phyloP scores from a whole-genome alignment of 2,329 filamentous ascomycete genomes.

The Colletotrichum sansevieriae region DNA sequence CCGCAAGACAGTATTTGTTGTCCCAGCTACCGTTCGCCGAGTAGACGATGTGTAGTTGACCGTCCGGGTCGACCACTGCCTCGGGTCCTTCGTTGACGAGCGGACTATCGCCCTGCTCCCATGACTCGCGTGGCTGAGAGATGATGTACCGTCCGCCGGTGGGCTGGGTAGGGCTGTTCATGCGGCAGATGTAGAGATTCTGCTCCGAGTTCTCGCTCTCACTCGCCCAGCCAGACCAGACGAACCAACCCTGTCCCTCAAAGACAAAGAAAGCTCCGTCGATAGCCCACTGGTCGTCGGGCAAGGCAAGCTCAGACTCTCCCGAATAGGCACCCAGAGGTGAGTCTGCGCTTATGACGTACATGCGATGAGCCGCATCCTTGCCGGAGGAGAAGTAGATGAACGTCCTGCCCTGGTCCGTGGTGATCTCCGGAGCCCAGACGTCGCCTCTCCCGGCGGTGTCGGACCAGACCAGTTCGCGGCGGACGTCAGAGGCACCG shows the following conservation, averaged over 20 bases:
- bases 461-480: conserved; percentile 43
- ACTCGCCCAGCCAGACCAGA: conserved; percentile 46
- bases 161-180: conserved; percentile 43
- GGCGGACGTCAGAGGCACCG: conserved; percentile 23
- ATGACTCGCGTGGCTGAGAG: conserved; percentile 45
- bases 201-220: conserved; percentile 41
- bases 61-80: conserved; percentile 45
- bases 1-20: conserved; percentile 45
- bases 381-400: conserved; percentile 45
- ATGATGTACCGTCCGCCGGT: conserved; percentile 44
- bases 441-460: conserved; percentile 33
- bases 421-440: conserved; percentile 45
- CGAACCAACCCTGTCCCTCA: conserved; percentile 43
- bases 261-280: conserved; percentile 44
- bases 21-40: conserved; percentile 47
- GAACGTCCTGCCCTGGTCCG: conserved; percentile 40
- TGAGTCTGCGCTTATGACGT: conserved; percentile 43
- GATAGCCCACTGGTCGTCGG: conserved; percentile 46
- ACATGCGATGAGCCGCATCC: conserved; percentile 44
- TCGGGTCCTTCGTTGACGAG: conserved; percentile 46
- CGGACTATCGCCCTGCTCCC: conserved; percentile 43
- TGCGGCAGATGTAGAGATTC: conserved; percentile 45
- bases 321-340: conserved; percentile 41
- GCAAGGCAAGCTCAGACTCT: conserved; percentile 43
- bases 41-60: conserved; percentile 47